Percentiles rank a stretch among this genome's conserved stretches.
These are phyloP conservation scores for Myxozyma neotropica DNA, from an alignment of 805 yeast species.

Conservation along the genomic window DNA sequence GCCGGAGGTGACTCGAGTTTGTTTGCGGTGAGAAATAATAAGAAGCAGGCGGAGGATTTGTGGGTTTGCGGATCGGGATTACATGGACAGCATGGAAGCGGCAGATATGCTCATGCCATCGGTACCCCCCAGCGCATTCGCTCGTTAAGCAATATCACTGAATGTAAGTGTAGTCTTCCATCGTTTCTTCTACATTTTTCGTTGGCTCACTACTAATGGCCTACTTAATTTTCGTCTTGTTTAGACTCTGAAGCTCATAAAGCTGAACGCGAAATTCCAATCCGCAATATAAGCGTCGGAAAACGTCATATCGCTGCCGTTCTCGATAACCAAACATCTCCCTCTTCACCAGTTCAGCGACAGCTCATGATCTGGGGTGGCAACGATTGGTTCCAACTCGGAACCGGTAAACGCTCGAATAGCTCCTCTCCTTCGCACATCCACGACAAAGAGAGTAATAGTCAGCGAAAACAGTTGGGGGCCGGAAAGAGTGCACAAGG, in stretches of 20 bases:
- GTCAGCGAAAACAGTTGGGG: constrained; percentile 1
- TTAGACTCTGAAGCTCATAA: constrained; percentile 49
- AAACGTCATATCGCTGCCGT: constrained; percentile 65
- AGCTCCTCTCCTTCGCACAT: constrained; percentile 6
- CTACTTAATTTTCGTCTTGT: background rate
- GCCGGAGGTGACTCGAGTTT: constrained; percentile 73
- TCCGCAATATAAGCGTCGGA: constrained; percentile 62
- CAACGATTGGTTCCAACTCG: constrained; percentile 80
- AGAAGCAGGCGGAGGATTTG: constrained; percentile 41
- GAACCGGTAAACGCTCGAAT: constrained; percentile 74
- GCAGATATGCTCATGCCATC: constrained; percentile 73
- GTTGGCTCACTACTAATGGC: background rate
- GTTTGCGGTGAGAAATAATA: constrained; percentile 42
- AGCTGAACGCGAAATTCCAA: constrained; percentile 49
- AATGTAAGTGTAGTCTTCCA: too few relatives aligned
- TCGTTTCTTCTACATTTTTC: background rate
- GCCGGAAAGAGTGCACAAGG: constrained; percentile 6
- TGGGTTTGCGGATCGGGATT: constrained; percentile 82
- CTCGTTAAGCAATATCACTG: constrained; percentile 44
- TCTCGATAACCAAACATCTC: constrained; percentile 50
- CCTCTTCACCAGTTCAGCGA: constrained; percentile 6
- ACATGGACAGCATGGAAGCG: constrained; percentile 83
- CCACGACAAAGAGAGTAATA: background rate
- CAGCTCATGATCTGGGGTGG: constrained; percentile 65
- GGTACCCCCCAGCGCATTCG: constrained; percentile 64